phyloP scores from a whole-genome alignment of 208 protist species.

The Leishmania gerbilli region DNA sequence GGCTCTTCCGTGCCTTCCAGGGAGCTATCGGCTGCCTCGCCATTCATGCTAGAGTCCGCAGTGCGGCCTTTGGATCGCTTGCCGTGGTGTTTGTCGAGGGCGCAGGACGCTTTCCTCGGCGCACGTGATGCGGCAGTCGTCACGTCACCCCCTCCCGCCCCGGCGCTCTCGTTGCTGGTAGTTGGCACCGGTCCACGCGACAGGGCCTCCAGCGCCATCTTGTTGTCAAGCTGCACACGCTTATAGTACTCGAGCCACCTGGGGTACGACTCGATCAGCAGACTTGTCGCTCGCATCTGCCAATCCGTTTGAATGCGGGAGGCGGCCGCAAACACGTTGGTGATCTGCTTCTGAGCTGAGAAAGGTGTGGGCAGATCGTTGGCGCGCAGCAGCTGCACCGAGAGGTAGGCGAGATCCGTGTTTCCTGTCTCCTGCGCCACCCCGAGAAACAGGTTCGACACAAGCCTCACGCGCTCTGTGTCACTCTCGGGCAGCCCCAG shows the following conservation, averaged over 20 bases:
- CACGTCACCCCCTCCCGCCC: not conserved
- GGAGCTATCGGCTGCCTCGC: not conserved
- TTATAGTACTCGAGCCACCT: conserved; percentile 76
- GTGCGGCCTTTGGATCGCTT: not conserved
- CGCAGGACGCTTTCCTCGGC: not conserved
- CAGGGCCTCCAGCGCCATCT: conserved; percentile 31
- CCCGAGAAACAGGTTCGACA: conserved; percentile 69
- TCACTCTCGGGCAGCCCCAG: conserved; percentile 59
- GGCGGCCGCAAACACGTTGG: conserved; percentile 79
- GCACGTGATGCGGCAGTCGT: not conserved
- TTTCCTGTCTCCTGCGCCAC: conserved; percentile 81
- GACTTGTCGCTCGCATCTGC: conserved; percentile 69
- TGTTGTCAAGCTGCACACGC: conserved; percentile 58
- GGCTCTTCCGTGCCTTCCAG: not conserved
- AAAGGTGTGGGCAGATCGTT: conserved; percentile 78
- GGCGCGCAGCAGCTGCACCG: conserved; percentile 81
- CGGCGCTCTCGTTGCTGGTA: not conserved
- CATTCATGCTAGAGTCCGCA: not conserved
- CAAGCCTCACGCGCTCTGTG: conserved; percentile 41
- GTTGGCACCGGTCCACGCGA: not conserved
- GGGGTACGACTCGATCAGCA: conserved; percentile 54
- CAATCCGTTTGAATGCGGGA: conserved; percentile 84
- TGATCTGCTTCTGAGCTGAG: conserved; percentile 80
- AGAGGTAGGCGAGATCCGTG: conserved; percentile 79
- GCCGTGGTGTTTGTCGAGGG: not conserved